Conservation (phyloP, 495 filamentous ascomycete genomes). For the Letharia lupina region DNA sequence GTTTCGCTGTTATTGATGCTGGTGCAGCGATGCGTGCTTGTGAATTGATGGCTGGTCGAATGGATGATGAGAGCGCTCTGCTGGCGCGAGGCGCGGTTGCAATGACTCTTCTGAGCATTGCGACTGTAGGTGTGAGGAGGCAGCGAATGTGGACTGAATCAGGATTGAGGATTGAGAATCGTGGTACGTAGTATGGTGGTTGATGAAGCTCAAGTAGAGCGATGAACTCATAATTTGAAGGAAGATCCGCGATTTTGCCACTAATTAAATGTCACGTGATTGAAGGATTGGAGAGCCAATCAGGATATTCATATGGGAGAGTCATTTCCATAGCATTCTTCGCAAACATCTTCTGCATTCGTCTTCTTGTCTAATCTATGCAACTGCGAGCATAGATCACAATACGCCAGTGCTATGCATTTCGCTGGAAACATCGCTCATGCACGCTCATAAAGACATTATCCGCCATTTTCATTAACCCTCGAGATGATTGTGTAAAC, state of each 20-base stretch:
- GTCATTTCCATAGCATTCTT: background rate
- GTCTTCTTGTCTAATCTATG: background rate
- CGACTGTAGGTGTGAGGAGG: conserved; percentile 14
- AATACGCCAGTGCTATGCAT: conserved; percentile 15
- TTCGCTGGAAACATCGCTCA: conserved; percentile 4
- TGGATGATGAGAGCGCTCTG: conserved; percentile 37
- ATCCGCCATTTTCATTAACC: background rate
- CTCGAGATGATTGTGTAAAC: background rate
- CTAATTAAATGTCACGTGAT: conserved; percentile 3
- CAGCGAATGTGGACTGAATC: background rate
- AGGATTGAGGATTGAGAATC: background rate
- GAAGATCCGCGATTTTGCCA: background rate
- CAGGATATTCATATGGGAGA: background rate
- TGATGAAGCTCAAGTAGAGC: background rate
- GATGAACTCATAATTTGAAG: background rate
- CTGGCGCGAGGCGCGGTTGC: conserved; percentile 43
- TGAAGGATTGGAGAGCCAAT: background rate
- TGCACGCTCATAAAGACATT: background rate
- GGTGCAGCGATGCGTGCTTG: conserved; percentile 31
- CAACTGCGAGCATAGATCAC: background rate
- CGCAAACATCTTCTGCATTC: background rate
- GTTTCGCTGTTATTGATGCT: conserved; percentile 31
- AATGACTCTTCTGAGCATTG: conserved; percentile 48
- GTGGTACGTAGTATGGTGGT: background rate
- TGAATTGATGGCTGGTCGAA: conserved; percentile 37